phyloP scores from a whole-genome alignment of 345 rosid genomes.

The Eucalyptus grandis region DNA sequence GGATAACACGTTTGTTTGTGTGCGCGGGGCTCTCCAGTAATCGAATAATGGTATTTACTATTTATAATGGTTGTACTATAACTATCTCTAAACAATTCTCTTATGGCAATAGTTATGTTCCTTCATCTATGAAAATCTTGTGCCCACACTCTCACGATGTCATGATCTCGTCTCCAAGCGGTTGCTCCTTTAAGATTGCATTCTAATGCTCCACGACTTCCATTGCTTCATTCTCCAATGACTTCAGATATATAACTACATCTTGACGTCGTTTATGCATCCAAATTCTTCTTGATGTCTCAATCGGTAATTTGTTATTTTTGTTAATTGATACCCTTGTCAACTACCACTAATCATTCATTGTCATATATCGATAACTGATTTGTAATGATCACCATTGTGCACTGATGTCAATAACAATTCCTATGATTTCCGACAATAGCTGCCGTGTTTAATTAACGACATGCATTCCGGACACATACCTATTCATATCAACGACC shows the following conservation, averaged over 20 bases:
- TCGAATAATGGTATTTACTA: too few species aligned
- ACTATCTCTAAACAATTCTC: neutral
- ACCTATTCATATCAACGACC: neutral
- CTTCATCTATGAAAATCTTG: too few species aligned
- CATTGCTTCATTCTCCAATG: neutral
- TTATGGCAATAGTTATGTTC: too few species aligned
- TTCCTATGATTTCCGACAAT: neutral
- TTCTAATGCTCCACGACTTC: neutral
- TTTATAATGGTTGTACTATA: too few species aligned
- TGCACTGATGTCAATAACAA: neutral
- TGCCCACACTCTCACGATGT: fast-evolving
- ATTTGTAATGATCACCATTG: neutral
- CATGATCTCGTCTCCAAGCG: too few species aligned
- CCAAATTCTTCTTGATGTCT: neutral
- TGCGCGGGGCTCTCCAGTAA: too few species aligned
- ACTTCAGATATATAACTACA: too few species aligned
- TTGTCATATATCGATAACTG: too few species aligned
- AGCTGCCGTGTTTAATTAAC: fast-evolving
- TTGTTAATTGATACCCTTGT: neutral
- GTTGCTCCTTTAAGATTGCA: fast-evolving
- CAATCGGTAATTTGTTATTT: neutral
- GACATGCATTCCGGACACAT: neutral
- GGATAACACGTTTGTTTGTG: neutral
- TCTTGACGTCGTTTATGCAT: fast-evolving
- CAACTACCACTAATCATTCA: too few species aligned